Evolutionary conservation across 177 flowering plant species (phyloP).

Genomic region (Vitis hybrid): DNA sequence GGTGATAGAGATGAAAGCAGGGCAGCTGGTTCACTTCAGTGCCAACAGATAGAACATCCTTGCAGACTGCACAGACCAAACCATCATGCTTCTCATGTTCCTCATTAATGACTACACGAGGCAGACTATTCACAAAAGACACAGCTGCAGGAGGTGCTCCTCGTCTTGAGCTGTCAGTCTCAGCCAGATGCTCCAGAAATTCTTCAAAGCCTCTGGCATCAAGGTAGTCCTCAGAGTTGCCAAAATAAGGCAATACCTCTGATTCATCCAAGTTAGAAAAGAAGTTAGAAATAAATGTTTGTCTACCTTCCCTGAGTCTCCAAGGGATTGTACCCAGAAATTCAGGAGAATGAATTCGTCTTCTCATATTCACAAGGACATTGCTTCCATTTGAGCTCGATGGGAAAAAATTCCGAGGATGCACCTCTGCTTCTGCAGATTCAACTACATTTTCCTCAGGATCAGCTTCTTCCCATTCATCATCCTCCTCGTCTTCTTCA

Average conservation of each 20-base stretch:
- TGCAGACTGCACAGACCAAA: slow-evolving; percentile 81
- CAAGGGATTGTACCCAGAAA: slow-evolving; percentile 21
- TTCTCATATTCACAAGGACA: slow-evolving; percentile 19
- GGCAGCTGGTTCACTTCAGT: slow-evolving; percentile 74
- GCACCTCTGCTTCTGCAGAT: slow-evolving; percentile 23
- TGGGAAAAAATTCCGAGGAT: slow-evolving; percentile 12
- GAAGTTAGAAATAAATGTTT: slow-evolving; percentile 17
- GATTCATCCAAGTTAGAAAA: slow-evolving; percentile 34
- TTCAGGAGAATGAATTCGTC: slow-evolving; percentile 31
- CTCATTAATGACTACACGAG: slow-evolving; percentile 42
- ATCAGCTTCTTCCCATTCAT: slow-evolving; percentile 61
- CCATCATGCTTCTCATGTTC: slow-evolving; percentile 52
- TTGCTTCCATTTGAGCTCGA: slow-evolving; percentile 24
- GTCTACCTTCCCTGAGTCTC: slow-evolving; percentile 40
- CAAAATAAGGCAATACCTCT: slow-evolving; percentile 20
- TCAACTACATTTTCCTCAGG: slow-evolving; percentile 35
- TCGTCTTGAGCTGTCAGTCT: slow-evolving; percentile 49
- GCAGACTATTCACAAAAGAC: slow-evolving; percentile 58
- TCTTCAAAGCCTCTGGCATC: slow-evolving; percentile 61
- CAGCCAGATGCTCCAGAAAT: slow-evolving; percentile 60
- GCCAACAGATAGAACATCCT: slow-evolving; percentile 54
- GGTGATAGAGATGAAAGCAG: slow-evolving; percentile 81
- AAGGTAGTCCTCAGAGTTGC: slow-evolving; percentile 48
- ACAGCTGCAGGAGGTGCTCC: slow-evolving; percentile 88
- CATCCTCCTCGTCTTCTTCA: slow-evolving; percentile 33